Evolutionary conservation across 1,139 yeast genomes (phyloP).

Genomic region (Pneumocystis canis): DNA sequence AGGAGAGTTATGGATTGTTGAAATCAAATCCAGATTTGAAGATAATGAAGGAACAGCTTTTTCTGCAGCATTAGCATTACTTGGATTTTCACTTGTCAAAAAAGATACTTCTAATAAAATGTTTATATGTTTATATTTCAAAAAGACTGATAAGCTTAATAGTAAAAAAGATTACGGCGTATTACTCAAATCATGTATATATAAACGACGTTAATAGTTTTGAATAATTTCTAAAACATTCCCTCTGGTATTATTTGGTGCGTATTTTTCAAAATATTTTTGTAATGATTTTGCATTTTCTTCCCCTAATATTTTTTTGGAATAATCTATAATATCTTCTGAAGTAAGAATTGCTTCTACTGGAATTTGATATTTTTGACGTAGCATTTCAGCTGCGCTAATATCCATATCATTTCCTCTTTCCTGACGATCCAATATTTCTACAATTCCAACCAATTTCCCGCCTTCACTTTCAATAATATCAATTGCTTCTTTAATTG

Average conservation of each 20-base stretch:
- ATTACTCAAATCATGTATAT: slow-evolving; percentile 88
- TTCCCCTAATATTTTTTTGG: slow-evolving; percentile 29
- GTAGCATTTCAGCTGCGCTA: slow-evolving; percentile 73
- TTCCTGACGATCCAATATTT: slow-evolving; percentile 93
- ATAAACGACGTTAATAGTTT: slow-evolving; percentile 55
- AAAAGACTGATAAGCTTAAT: slow-evolving; percentile 36
- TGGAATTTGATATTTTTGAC: slow-evolving; percentile 60
- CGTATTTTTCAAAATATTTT: slow-evolving; percentile 18
- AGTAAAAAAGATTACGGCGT: slow-evolving; percentile 64
- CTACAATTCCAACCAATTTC: slow-evolving; percentile 63
- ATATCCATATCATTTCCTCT: slow-evolving; percentile 48
- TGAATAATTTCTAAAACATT: not conserved
- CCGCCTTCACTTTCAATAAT: slow-evolving; percentile 64
- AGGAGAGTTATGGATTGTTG: slow-evolving; percentile 96
- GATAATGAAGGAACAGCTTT: slow-evolving; percentile 51
- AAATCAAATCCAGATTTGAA: slow-evolving; percentile 78
- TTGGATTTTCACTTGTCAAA: slow-evolving; percentile 75
- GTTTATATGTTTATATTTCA: slow-evolving; percentile 87
- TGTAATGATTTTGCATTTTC: slow-evolving; percentile 24
- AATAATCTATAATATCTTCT: slow-evolving; percentile 53
- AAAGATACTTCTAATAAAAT: slow-evolving; percentile 82
- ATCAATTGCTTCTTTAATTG: slow-evolving; percentile 82
- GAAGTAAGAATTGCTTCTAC: slow-evolving; percentile 69
- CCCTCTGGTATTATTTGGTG: not conserved
- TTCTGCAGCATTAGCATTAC: slow-evolving; percentile 54